Conservation (phyloP, 129 eudicot genomes). For the Flaveria robusta region DNA sequence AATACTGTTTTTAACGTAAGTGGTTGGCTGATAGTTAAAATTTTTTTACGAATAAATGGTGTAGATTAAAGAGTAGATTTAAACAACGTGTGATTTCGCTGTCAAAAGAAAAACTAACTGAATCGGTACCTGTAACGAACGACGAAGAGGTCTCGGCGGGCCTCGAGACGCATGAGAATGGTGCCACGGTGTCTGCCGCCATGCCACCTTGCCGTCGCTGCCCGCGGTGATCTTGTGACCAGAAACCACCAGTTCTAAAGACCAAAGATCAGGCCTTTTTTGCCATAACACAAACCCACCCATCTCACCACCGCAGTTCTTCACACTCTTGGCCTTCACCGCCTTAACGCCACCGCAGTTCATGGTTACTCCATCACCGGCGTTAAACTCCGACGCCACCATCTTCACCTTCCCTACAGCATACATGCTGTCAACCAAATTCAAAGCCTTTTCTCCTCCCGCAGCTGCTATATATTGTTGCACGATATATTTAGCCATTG, state of each 20-base stretch:
- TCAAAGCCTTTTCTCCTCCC: constrained; percentile 78
- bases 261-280: constrained; percentile 86
- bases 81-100: too few relatives aligned
- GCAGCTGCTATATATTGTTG: constrained; percentile 91
- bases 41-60: too few relatives aligned
- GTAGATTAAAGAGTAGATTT: too few relatives aligned
- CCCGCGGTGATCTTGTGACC: constrained; percentile 90
- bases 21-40: too few relatives aligned
- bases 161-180: constrained; percentile 91
- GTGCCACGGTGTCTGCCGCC: constrained; percentile 99
- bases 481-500: constrained; percentile 91
- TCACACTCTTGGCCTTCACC: constrained; percentile 50
- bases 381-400: constrained; percentile 70
- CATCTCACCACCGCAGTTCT: constrained; percentile 57
- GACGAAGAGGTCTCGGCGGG: constrained; percentile 95
- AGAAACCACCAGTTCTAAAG: constrained; percentile 80
- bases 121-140: constrained; percentile 74
- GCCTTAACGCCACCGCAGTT: constrained; percentile 36
- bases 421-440: constrained; percentile 67
- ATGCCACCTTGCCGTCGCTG: constrained; percentile 92
- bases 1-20: too few relatives aligned
- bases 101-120: too few relatives aligned
- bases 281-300: constrained; percentile 98
- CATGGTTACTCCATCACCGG: constrained; percentile 52
- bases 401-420: constrained; percentile 91